phyloP scores from a whole-genome alignment of 169 alveolate genomes.

The Cystoisospora suis region DNA sequence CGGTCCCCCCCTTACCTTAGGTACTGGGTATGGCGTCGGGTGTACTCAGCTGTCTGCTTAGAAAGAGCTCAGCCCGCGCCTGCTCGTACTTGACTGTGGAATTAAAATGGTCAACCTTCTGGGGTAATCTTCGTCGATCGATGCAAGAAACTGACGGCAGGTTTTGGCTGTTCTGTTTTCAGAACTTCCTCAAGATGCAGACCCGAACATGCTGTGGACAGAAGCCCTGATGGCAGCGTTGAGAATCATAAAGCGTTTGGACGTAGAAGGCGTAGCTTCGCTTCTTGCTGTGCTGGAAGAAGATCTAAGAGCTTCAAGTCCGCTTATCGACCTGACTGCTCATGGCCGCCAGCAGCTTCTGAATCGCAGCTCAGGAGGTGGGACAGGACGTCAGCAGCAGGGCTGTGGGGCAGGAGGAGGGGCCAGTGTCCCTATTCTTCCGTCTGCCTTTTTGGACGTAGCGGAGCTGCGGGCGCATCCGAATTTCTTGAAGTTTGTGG shows the following conservation, averaged over 20 bases:
- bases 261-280: neutral
- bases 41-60: too few species aligned
- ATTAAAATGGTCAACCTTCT: too few species aligned
- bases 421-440: neutral
- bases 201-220: constrained; percentile 5
- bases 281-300: neutral
- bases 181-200: constrained; percentile 5
- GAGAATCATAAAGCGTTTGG: constrained; percentile 35
- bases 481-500: neutral
- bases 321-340: constrained; percentile 17
- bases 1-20: too few species aligned
- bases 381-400: neutral
- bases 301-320: neutral
- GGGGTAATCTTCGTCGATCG: too few species aligned
- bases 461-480: constrained; percentile 25
- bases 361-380: neutral
- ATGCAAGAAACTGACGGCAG: too few species aligned
- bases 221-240: constrained; percentile 15
- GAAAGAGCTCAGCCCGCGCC: too few species aligned
- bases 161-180: too few species aligned
- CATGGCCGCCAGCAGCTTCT: constrained; percentile 45
- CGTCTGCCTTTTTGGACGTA: neutral
- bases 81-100: too few species aligned
- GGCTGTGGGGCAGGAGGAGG: neutral
- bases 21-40: too few species aligned